Evolutionary conservation across 1,284 basidiomycete species (phyloP), one percentile per base, ranked within the genome.

Genomic region (Hypsizygus ulmarius): DNA sequence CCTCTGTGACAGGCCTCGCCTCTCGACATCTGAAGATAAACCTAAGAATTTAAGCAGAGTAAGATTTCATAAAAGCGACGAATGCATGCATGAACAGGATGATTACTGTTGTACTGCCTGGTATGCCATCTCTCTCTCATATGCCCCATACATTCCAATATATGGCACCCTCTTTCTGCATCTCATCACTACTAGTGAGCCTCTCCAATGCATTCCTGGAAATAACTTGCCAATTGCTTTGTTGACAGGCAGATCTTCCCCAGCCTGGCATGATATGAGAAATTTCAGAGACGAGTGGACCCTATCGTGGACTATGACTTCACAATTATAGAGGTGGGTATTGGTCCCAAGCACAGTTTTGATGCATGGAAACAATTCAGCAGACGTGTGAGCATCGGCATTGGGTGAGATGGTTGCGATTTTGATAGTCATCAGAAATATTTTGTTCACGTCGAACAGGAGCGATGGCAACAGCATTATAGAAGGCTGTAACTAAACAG

Each of bases 171-270:
- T 28, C 15, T 14, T 19, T 12, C 41, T 16, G 25, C 41, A 43
- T n/a, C 33, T 43, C 41, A 43, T 43, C 15, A 43, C 41, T 32
- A 43, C 19, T 10, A 43, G 28, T 30, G 41, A 43, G 9, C 41
- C 41, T 25, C 41, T 14, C 41, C 41, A 43, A 10, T 32, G 16
- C 11, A 7, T 18, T 18, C 21, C 18, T n/a, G 32, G 41, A 19
- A 32, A 12, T 15, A 43, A 32, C 16, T 15, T 19, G 21, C 29
- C 32, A 30, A 43, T 32, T 21, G 41, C 41, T 34, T 32, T 32
- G 32, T 43, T 43, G 16, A 43, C 32, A 5, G 30, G 41, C 19
- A 43, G 41, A 34, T 21, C 14, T 25, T 43, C 41, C 19, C 41
- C 41, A 10, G 33, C 30, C 33, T 43, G 41, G 33, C 41, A 43